phyloP scores from a whole-genome alignment of 2,329 filamentous ascomycete species.

The Aspergillus carbonarius region DNA sequence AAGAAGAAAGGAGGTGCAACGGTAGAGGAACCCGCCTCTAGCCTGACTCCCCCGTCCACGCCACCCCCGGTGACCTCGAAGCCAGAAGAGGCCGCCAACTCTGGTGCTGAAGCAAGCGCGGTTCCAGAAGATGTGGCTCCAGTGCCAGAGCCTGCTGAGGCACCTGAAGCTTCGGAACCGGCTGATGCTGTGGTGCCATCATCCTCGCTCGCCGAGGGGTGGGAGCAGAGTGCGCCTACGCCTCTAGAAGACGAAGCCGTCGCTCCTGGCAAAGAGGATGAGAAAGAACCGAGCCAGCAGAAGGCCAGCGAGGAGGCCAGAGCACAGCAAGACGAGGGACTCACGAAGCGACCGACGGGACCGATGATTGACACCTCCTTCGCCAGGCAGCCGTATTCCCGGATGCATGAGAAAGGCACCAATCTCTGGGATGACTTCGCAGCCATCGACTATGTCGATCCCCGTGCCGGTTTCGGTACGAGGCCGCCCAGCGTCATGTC shows the following conservation, averaged over 20 bases:
- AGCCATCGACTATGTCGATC: slow-evolving; percentile 35
- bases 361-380: slow-evolving; percentile 38
- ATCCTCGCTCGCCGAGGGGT: slow-evolving; percentile 8
- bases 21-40: slow-evolving; percentile 27
- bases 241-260: slow-evolving; percentile 9
- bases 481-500: slow-evolving; percentile 11
- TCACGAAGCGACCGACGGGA: slow-evolving; percentile 8
- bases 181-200: not conserved
- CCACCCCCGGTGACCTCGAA: slow-evolving; percentile 30
- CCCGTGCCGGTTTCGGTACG: slow-evolving; percentile 14
- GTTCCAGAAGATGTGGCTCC: slow-evolving; percentile 9
- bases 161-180: not conserved
- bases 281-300: not conserved
- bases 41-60: slow-evolving; percentile 40
- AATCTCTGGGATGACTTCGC: slow-evolving; percentile 42
- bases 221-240: slow-evolving; percentile 13
- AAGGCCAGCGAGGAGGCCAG: not conserved
- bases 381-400: slow-evolving; percentile 33
- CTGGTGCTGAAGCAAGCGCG: slow-evolving; percentile 4
- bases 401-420: slow-evolving; percentile 30
- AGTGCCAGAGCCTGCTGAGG: not conserved
- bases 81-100: slow-evolving; percentile 12
- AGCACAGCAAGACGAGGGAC: not conserved
- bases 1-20: slow-evolving; percentile 22
- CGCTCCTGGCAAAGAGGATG: not conserved